Evolutionary conservation across 2,329 filamentous ascomycete genomes (phyloP).

Genomic region (Hypocrella siamensis): DNA sequence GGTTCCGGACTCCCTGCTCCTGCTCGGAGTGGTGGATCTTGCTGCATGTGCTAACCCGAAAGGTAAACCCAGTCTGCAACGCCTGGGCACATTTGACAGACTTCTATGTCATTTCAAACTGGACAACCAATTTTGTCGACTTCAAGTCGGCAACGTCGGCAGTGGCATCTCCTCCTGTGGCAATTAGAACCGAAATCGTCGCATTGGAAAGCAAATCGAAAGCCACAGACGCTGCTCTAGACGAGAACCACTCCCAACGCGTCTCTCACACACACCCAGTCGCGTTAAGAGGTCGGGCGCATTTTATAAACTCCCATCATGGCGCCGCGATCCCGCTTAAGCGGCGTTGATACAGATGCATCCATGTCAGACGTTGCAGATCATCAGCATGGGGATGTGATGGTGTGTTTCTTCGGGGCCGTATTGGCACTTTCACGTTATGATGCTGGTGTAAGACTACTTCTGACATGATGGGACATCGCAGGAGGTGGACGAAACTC

Average conservation of each 20-base stretch:
- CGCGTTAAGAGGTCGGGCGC: constrained; percentile 33
- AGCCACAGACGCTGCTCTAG: too few species aligned
- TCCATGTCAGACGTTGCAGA: constrained; percentile 47
- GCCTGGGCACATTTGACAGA: too few species aligned
- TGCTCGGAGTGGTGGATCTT: constrained; percentile 8
- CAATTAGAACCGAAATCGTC: too few species aligned
- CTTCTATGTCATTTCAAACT: too few species aligned
- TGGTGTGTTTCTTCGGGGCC: constrained; percentile 23
- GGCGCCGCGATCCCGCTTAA: constrained; percentile 38
- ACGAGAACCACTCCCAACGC: constrained; percentile 23
- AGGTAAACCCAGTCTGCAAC: background rate
- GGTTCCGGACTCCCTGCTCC: too few species aligned
- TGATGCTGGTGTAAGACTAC: background rate
- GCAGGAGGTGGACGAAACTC: constrained; percentile 48
- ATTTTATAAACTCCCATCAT: constrained; percentile 21
- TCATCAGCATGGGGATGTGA: constrained; percentile 26
- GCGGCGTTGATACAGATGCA: constrained; percentile 41
- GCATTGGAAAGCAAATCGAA: too few species aligned
- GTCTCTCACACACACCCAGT: constrained; percentile 30
- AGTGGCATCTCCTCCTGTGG: too few species aligned
- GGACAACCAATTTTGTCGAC: too few species aligned
- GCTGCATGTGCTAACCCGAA: constrained; percentile 16
- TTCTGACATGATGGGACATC: constrained; percentile 1
- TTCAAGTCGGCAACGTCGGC: too few species aligned
- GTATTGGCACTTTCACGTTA: background rate